Percentiles rank a stretch among this genome's conserved stretches.
These are phyloP conservation scores for Chlorencoelia australis DNA, from an alignment of 2,329 filamentous ascomycete genomes.

Conservation along the genomic window DNA sequence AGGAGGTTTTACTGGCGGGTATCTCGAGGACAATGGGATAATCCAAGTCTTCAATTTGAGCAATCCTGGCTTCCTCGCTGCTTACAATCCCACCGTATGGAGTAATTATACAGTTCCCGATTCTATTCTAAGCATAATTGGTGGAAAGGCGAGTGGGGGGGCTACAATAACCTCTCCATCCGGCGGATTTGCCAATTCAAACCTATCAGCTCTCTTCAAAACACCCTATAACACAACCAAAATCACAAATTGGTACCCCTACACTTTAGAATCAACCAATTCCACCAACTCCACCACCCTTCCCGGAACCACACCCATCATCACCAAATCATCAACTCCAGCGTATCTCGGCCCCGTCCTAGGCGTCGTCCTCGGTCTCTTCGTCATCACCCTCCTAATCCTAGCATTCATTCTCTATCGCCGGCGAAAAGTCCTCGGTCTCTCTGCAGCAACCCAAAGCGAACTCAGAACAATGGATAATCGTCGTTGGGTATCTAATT, in stretches of 20 bases:
- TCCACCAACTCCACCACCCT: constrained; percentile 9
- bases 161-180: constrained; percentile 57
- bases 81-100: constrained; percentile 56
- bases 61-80: constrained; percentile 55
- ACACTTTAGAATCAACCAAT: constrained; percentile 26
- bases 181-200: constrained; percentile 41
- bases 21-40: constrained; percentile 38
- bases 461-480: constrained; percentile 19
- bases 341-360: constrained; percentile 51
- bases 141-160: constrained; percentile 47
- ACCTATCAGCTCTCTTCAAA: constrained; percentile 43
- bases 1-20: constrained; percentile 27
- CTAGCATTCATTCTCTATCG: constrained; percentile 44
- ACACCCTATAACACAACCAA: constrained; percentile 45
- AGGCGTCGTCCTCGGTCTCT: constrained; percentile 49
- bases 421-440: constrained; percentile 27
- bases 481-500: constrained; percentile 17
- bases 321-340: constrained; percentile 31
- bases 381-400: constrained; percentile 42
- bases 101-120: constrained; percentile 57
- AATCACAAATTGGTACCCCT: constrained; percentile 52
- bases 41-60: constrained; percentile 65
- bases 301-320: constrained; percentile 5
- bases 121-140: constrained; percentile 48
- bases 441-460: constrained; percentile 11